phyloP scores from a whole-genome alignment of 2,329 filamentous ascomycete genomes.

The Sporothrix inflata region DNA sequence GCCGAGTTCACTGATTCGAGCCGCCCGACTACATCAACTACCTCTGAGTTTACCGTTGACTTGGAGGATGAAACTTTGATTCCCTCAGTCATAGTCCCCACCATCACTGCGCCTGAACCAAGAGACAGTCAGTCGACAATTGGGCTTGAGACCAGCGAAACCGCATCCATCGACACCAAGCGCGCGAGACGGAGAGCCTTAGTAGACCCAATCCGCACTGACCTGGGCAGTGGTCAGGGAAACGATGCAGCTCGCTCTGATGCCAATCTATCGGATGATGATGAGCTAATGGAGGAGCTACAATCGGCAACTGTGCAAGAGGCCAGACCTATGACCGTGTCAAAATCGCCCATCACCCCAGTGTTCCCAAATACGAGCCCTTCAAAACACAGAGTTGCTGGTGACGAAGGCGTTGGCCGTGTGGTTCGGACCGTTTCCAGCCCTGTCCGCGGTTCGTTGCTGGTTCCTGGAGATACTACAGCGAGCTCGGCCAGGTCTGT shows the following conservation, averaged over 20 bases:
- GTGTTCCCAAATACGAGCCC: slow-evolving; percentile 52
- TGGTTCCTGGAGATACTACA: slow-evolving; percentile 51
- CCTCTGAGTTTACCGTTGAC: slow-evolving; percentile 30
- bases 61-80: neutral
- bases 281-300: slow-evolving; percentile 82
- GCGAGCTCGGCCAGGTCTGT: slow-evolving; percentile 55
- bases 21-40: slow-evolving; percentile 7
- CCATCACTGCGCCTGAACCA: slow-evolving; percentile 13
- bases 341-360: slow-evolving; percentile 79
- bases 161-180: slow-evolving; percentile 38
- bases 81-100: neutral
- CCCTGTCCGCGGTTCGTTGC: slow-evolving; percentile 50
- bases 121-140: slow-evolving; percentile 27
- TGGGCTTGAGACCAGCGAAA: slow-evolving; percentile 32
- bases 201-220: slow-evolving; percentile 60
- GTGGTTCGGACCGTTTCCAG: slow-evolving; percentile 55
- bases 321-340: slow-evolving; percentile 77
- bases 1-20: neutral
- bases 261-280: slow-evolving; percentile 67
- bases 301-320: slow-evolving; percentile 80
- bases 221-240: neutral
- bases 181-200: slow-evolving; percentile 43
- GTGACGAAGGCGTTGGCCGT: slow-evolving; percentile 33
- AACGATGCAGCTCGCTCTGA: slow-evolving; percentile 38
- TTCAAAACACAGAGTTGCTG: slow-evolving; percentile 34